Evolutionary conservation across 164 flowering plant genomes (phyloP).

Genomic region (Vitis vinifera): ASM3070453v1 NC_081818.1:29279501-29280000

Average conservation of each 20-base stretch:
- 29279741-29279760: slow-evolving; percentile 29
- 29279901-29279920: slow-evolving; percentile 88
- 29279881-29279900: slow-evolving; percentile 72
- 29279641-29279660: neutral
- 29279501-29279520: slow-evolving; percentile 27
- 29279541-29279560: slow-evolving; percentile 22
- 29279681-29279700: slow-evolving; percentile 62
- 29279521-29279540: slow-evolving; percentile 25
- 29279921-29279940: slow-evolving; percentile 31
- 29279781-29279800: neutral
- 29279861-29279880: slow-evolving; percentile 90
- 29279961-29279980: slow-evolving; percentile 16
- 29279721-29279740: slow-evolving; percentile 91
- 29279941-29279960: slow-evolving; percentile 6
- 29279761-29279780: neutral
- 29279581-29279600: slow-evolving; percentile 34
- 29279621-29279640: slow-evolving; percentile 23
- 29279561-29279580: slow-evolving; percentile 20
- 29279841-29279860: slow-evolving; percentile 73
- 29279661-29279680: slow-evolving; percentile 14
- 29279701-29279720: slow-evolving; percentile 79
- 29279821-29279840: slow-evolving; percentile 51
- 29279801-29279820: neutral
- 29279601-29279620: slow-evolving; percentile 42
- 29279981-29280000: slow-evolving; percentile 14